phyloP scores from a whole-genome alignment of 73 alveolate species.

The Paramecium sexaurelia region DNA sequence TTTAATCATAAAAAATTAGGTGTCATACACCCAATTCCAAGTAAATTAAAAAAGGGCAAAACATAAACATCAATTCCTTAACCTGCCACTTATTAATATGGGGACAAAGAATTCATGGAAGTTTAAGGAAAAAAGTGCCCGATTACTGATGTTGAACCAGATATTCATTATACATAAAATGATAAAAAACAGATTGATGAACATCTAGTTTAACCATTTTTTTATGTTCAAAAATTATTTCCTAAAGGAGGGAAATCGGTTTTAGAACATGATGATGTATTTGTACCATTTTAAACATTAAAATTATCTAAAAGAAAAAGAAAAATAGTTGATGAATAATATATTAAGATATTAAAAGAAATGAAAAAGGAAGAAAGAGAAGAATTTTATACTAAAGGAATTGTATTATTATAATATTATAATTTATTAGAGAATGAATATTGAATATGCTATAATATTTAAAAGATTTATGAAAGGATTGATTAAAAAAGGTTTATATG shows the following conservation, averaged over 20 bases:
- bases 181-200: neutral
- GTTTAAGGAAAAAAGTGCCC: conserved; percentile 34
- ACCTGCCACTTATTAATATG: conserved; percentile 22
- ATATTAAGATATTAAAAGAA: neutral
- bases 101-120: conserved; percentile 29
- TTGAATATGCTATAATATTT: conserved; percentile 24
- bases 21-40: conserved; percentile 27
- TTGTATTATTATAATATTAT: neutral
- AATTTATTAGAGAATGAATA: neutral
- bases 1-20: conserved; percentile 37
- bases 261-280: conserved; percentile 44
- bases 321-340: neutral
- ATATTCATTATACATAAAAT: neutral
- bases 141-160: conserved; percentile 1
- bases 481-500: neutral
- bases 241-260: neutral
- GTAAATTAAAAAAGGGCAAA: neutral
- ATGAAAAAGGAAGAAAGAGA: conserved; percentile 21
- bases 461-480: conserved; percentile 3
- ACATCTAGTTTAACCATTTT: conserved; percentile 29
- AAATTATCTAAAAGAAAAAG: neutral
- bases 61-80: neutral
- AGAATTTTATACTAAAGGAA: neutral
- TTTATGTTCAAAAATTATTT: conserved; percentile 27
- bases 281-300: neutral